Evolutionary conservation across 2,329 filamentous ascomycete species (phyloP), one percentile per base, ranked within the genome.

Genomic region (Penicillium sp.): DNA sequence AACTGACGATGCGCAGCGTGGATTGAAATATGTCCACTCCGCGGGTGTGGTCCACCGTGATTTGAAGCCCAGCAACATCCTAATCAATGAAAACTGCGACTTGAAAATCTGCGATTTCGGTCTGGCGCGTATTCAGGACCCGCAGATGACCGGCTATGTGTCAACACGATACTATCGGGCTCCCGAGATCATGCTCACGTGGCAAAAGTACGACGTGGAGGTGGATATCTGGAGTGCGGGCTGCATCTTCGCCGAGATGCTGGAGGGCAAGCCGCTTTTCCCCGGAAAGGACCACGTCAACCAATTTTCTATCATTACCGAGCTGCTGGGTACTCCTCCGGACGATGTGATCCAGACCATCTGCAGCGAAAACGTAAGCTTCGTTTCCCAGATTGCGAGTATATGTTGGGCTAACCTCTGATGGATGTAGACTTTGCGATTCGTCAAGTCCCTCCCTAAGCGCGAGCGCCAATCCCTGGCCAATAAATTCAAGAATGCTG

Each of bases 21-120:
- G 94, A 50, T 78, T 99, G 71, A 99, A 99, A 85, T 99, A 99
- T 74, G 94, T 99, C 59, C 94, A 99, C 79, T 97, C 94, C 5
- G 94, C 94, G 46, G 94, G 94, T 65, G 94, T 99, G 54, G 93
- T 99, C 45, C 94, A 99, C 74, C 90, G 94, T 62, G 94, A 99
- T 73, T 80, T 99, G 65, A 99, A 99, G 78, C 94, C 94, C 49
- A 96, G 91, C 81, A 99, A 99, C 77, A 99, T 99, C 67, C 84
- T 99, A 54, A 93, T 99, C 75, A 99, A 99, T 77, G 94, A 99
- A 78, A 99, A 99, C 77, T 99, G 94, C 78, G 94, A 99, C 76
- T 79, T 99, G 66, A 99, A 99, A 80, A 99, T 99, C 74, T 99
- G 94, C 81, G 94, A 99, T 73, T 99, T 99, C 67, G 94, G 94